Evolutionary conservation across 169 alveolate species (phyloP), one percentile per base, ranked within the genome.

Genomic region (Babesia divergens): DNA sequence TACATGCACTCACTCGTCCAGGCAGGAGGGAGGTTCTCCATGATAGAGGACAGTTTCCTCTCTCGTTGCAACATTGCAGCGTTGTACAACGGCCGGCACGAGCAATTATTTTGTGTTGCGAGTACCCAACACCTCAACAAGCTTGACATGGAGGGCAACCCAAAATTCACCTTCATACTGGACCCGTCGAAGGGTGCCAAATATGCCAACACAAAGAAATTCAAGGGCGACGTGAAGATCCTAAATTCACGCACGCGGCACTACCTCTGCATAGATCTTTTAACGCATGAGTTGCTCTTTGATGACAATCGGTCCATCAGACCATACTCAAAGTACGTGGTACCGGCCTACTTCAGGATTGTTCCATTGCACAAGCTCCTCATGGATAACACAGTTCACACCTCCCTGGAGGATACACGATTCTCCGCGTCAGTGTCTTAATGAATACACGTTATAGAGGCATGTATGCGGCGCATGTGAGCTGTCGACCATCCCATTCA

Each of bases 271-370:
- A 56, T 75, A 3, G 85, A 75, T 34, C 9, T 66, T 16, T 51
- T 75, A 18, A 75, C 85, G 14, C 50, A 54, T 24, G 85, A 75
- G 47, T 65, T 75, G 14, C 43, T 54, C 26, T 75, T 75, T 20
- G 80, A 42, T 9, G 62, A 47, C 16, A 47, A 47, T 0, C 60
- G 28, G 38, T 16, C 44, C 32, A 53, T 32, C 13, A 5, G 56
- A 13, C 34, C 59, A 3, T 65, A 49, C 47, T 58, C 65, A n/a
- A 72, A 62, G 59, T 52, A 43, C 54, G 37, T 65, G 38, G 85
- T 75, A 0, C 85, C 85, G 2, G 85, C 85, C 8, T 20, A 40
- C 6, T 75, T 75, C 64, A 65, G 65, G 66, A 55, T 75, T 35
- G 58, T 75, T 3, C 79, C 72, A 26, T 52, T 74, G 37, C 35